A percentile compares a stretch with the other conserved stretches of the same genome.
Conservation (phyloP, 1,139 yeast genomes). For the Blastobotrys buckinghamii region DNA sequence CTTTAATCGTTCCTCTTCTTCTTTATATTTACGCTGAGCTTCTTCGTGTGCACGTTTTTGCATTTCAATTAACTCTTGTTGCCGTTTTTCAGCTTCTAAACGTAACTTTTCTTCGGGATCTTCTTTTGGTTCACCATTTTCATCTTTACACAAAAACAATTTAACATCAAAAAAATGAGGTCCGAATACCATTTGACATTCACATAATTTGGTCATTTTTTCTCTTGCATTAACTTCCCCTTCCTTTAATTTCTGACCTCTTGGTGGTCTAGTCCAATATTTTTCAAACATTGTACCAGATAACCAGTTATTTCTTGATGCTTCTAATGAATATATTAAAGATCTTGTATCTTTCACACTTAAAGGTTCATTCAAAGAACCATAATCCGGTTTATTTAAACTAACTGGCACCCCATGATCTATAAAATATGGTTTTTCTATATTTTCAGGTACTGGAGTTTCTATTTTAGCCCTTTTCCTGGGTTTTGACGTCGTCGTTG, state of each 20-base stretch:
- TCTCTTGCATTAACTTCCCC: slow-evolving; percentile 60
- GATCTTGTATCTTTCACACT: slow-evolving; percentile 68
- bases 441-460: slow-evolving; percentile 3
- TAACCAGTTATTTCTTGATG: slow-evolving; percentile 70
- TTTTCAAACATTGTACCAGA: slow-evolving; percentile 69
- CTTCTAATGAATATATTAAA: slow-evolving; percentile 53
- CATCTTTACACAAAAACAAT: slow-evolving; percentile 67
- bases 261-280: slow-evolving; percentile 61
- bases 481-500: neutral
- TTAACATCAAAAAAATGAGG: slow-evolving; percentile 79
- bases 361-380: slow-evolving; percentile 57
- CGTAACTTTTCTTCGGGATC: slow-evolving; percentile 14
- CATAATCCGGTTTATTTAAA: slow-evolving; percentile 52
- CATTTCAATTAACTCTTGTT: slow-evolving; percentile 3
- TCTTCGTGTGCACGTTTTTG: slow-evolving; percentile 7
- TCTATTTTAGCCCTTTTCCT: neutral
- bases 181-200: slow-evolving; percentile 64
- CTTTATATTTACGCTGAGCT: slow-evolving; percentile 3
- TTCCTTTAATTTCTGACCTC: slow-evolving; percentile 49
- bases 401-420: slow-evolving; percentile 71
- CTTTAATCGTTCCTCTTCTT: slow-evolving; percentile 5
- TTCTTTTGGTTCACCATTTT: slow-evolving; percentile 12
- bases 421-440: slow-evolving; percentile 57
- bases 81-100: slow-evolving; percentile 3
- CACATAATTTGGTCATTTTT: slow-evolving; percentile 83